A percentile compares a stretch with the other conserved stretches of the same genome.
Evolutionary conservation across 139 green algal species (phyloP).

Genomic region (Edaphochlamys debaryana): DNA sequence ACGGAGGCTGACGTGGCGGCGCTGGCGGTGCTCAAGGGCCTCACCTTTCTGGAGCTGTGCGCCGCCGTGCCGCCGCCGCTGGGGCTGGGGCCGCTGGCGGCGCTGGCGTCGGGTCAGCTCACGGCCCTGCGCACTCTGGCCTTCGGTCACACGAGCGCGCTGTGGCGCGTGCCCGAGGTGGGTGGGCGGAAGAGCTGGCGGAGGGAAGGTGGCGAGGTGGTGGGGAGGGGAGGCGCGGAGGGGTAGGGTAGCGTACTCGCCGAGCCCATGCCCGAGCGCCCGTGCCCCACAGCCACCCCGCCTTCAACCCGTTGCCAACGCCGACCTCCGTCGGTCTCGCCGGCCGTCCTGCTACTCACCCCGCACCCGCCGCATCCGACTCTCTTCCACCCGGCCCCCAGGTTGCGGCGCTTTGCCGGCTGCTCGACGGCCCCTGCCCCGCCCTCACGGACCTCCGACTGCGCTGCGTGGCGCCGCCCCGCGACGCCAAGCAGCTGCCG

Average conservation of each 20-base stretch:
- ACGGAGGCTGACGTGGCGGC: conserved; percentile 5
- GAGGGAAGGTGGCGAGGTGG: not conserved
- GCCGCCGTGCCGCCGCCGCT: conserved; percentile 19
- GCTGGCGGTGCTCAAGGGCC: not conserved
- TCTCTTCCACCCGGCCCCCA: too few species aligned
- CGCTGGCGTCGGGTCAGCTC: not conserved
- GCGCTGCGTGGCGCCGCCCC: conserved; percentile 17
- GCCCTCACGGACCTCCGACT: conserved; percentile 26
- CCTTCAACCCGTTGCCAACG: too few species aligned
- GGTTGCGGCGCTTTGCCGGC: not conserved
- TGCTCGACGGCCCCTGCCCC: conserved; percentile 27
- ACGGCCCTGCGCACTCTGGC: conserved; percentile 32
- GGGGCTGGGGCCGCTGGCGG: not conserved
- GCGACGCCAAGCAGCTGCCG: conserved; percentile 5
- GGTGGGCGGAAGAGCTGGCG: not conserved
- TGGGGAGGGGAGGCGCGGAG: not conserved
- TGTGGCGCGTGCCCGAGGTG: conserved; percentile 25
- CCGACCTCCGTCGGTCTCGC: too few species aligned
- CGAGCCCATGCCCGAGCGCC: not conserved
- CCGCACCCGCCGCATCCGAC: too few species aligned
- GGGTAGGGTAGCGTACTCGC: not conserved
- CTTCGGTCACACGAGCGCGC: conserved; percentile 25
- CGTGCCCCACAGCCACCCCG: too few species aligned
- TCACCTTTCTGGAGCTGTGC: conserved; percentile 36
- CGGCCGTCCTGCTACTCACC: too few species aligned